Base-by-base conservation (phyloP, 108 stramenopile genomes). In the Schizochytrium sp. region DNA sequence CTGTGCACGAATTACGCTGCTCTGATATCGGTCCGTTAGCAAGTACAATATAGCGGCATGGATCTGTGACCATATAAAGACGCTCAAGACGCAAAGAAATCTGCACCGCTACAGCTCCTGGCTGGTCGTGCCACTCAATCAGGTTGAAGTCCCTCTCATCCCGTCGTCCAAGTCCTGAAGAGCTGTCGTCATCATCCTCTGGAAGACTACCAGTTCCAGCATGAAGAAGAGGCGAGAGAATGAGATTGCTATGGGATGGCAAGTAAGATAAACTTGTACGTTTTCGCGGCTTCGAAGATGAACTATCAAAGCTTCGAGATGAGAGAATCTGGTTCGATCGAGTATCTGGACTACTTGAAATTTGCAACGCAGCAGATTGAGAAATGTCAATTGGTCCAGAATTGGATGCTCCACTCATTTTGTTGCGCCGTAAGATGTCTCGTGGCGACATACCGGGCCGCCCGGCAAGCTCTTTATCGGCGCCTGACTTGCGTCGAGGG, bases 81-180 rank as follows among this genome's bases (percentile, higher is more conserved):
- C 76, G 47, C 47, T 83, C 76, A 38, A 83, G 53, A 10, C 76
- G 10, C 76, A 83, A 42, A 5, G 76, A 83, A 5, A 83, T 83
- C 76, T 83, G 76, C 5, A 83, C 53, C 5, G 76, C 76, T 5
- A 83, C 76, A 5, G 76, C 53, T 5, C 8, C 76, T 7, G 76
- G 50, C 15, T 83, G 50, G 13, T 40, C 50, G 76, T 83, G 76
- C 76, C 76, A 83, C 50, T 83, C 76, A n/a, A n/a, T 38, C n/a
- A 83, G 76, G 50, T 38, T 7, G 47, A 83, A 17, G 42, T 69
- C 64, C 42, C 8, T 40, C 15, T 83, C 76, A 15, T 83, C 55
- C 28, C 76, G 76, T 42, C 76, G 53, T 38, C 38, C 47, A 28
- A 53, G 50, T 10, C 28, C 76, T 40, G 47, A 47, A n/a, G 47